Evolutionary conservation across 1,139 yeast genomes (phyloP), one percentile per base, ranked within the genome.

Genomic region (Taphrina wiesneri): DNA sequence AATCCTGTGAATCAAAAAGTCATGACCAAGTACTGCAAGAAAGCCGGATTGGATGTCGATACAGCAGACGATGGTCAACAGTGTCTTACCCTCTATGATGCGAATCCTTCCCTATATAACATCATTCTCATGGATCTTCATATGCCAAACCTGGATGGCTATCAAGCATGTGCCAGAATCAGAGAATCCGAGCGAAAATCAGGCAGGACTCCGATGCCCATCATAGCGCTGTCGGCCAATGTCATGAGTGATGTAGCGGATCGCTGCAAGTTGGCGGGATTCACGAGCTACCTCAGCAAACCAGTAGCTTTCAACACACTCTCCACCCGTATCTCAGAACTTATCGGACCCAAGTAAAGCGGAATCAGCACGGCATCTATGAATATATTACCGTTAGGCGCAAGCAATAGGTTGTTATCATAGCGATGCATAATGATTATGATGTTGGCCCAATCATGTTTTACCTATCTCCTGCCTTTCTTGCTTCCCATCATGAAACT

Each of bases 161-260:
- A 59, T 34, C 67, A 64, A 28, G 68, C 68, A 6, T 59, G 65
- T 54, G 46, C 51, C 21, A 46, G 46, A 52, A 64, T 67, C 36
- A 28, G 67, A 96, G 98, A 0, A 90, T 97, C 0, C 83, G 80
- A 71, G 25, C 53, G 56, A n/a, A 49, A 43, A 25, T 11, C 41
- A 2, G 60, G 54, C 25, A 25, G 23, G 15, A 23, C 26, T 26
- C 54, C 60, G 17, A 36, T 59, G 15, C 65, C 67, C 9, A 90
- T 93, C 69, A 93, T 93, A 59, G 98, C 97, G 0, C 83, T 93
- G 66, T 91, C 97, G 0, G 98, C 98, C 0, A 92, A 88, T 79
- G 97, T 97, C 0, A 97, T 92, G 76, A 90, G 88, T 70, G 87
- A 93, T 65, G 93, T 92, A 73, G 90, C 88, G 61, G 86, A 86